These are phyloP conservation scores for Aspergillus quadricinctus DNA, from an alignment of 2,329 filamentous ascomycete genomes.

Conservation along the genomic window DNA sequence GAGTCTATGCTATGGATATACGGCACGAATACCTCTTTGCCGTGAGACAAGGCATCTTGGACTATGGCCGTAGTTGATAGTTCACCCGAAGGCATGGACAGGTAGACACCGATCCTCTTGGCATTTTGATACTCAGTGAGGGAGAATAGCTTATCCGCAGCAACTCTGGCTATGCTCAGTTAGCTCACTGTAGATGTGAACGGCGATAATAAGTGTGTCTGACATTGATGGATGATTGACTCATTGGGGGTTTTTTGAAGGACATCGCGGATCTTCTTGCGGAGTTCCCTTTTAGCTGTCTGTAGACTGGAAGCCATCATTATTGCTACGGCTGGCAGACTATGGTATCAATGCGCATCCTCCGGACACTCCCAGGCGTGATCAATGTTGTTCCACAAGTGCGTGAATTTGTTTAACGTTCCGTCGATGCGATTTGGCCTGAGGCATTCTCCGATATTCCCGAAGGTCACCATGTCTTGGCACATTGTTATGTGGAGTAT, in stretches of 20 bases:
- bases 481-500: slow-evolving; percentile 8
- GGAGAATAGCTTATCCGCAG: slow-evolving; percentile 61
- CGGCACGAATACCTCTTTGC: slow-evolving; percentile 87
- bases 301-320: slow-evolving; percentile 54
- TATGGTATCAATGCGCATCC: background rate
- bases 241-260: slow-evolving; percentile 61
- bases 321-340: background rate
- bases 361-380: background rate
- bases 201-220: slow-evolving; percentile 8
- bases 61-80: slow-evolving; percentile 81
- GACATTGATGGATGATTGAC: slow-evolving; percentile 66
- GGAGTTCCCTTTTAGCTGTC: slow-evolving; percentile 71
- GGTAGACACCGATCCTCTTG: slow-evolving; percentile 73
- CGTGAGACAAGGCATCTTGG: slow-evolving; percentile 67
- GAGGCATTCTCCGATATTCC: background rate
- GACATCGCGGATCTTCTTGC: slow-evolving; percentile 63
- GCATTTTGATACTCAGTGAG: slow-evolving; percentile 74
- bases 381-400: background rate
- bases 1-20: slow-evolving; percentile 66
- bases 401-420: background rate
- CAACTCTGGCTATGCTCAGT: slow-evolving; percentile 54
- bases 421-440: background rate
- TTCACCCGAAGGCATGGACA: slow-evolving; percentile 88
- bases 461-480: slow-evolving; percentile 7
- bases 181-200: slow-evolving; percentile 14